These are phyloP conservation scores for Boehmeria nivea DNA, from an alignment of 306 rosid species.

Conservation along the genomic window DNA sequence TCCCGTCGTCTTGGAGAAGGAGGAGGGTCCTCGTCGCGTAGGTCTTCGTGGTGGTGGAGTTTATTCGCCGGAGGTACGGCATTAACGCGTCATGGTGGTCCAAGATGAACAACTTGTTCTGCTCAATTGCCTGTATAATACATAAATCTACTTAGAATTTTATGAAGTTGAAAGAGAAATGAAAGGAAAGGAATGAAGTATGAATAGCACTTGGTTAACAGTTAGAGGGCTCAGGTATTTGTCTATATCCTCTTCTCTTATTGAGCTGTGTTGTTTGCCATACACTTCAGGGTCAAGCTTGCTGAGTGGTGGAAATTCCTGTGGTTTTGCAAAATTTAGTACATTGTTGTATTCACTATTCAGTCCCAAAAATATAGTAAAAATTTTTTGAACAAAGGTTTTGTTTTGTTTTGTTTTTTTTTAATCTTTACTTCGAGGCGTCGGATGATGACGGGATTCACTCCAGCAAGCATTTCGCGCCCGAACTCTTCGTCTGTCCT, in stretches of 20 bases:
- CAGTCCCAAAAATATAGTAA: no score
- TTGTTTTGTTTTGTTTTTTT: not conserved
- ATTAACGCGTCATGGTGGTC: conserved; percentile 85
- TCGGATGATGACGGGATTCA: conserved; percentile 77
- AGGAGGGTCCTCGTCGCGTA: conserved; percentile 78
- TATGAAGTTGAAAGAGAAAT: not conserved
- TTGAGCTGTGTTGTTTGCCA: conserved; percentile 75
- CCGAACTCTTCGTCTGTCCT: conserved; percentile 83
- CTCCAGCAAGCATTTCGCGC: conserved; percentile 95
- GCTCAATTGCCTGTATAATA: conserved; percentile 51
- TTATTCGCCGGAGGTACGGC: conserved; percentile 69
- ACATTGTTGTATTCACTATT: no score
- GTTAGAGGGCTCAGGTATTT: conserved; percentile 52
- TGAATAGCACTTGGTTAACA: conserved; percentile 44
- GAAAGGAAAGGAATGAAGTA: not conserved
- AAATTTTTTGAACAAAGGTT: no score
- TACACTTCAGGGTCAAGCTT: conserved; percentile 48
- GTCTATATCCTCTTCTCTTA: conserved; percentile 50
- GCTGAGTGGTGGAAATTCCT: conserved; percentile 91
- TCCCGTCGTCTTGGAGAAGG: conserved; percentile 69
- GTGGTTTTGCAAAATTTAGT: not conserved
- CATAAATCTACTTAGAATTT: not conserved
- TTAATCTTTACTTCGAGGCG: conserved; percentile 70
- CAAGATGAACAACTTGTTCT: conserved; percentile 55
- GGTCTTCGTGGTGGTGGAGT: conserved; percentile 75